A percentile compares a stretch with the other conserved stretches of the same genome.
Evolutionary conservation across 768 basidiomycete species (phyloP).

Genomic region (Suillus weaverae): DNA sequence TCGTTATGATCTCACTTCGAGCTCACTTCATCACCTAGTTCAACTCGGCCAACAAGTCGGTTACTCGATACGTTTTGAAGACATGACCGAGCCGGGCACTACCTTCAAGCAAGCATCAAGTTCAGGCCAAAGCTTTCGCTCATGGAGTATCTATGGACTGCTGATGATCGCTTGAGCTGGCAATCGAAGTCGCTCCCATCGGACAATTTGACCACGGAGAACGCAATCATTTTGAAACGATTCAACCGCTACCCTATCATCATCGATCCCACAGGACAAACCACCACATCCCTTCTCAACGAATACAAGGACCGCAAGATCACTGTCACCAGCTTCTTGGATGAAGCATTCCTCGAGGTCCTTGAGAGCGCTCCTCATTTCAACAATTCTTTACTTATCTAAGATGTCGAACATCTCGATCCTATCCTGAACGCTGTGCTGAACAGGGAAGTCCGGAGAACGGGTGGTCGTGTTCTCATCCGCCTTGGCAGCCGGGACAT

Average conservation of each 20-base stretch:
- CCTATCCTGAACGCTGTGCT: conserved; percentile 96
- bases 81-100: conserved; percentile 73
- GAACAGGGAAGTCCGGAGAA: conserved; percentile 93
- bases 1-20: background rate
- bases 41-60: conserved; percentile 93
- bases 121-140: conserved; percentile 92
- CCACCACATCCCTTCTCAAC: conserved; percentile 89
- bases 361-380: conserved; percentile 98
- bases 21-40: conserved; percentile 47
- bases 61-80: conserved; percentile 98
- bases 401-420: conserved; percentile 97
- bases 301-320: conserved; percentile 97
- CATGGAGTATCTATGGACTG: conserved; percentile 94
- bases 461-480: conserved; percentile 96
- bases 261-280: conserved; percentile 97
- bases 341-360: conserved; percentile 98
- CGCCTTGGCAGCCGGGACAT: conserved; percentile 97
- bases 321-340: conserved; percentile 96
- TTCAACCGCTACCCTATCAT: conserved; percentile 98
- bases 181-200: conserved; percentile 94
- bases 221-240: conserved; percentile 99
- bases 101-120: conserved; percentile 92
- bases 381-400: conserved; percentile 94
- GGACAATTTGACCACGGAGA: conserved; percentile 94
- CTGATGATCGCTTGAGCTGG: conserved; percentile 94